phyloP scores from a whole-genome alignment of 208 protist genomes.

The Crithidia mellificae region DNA sequence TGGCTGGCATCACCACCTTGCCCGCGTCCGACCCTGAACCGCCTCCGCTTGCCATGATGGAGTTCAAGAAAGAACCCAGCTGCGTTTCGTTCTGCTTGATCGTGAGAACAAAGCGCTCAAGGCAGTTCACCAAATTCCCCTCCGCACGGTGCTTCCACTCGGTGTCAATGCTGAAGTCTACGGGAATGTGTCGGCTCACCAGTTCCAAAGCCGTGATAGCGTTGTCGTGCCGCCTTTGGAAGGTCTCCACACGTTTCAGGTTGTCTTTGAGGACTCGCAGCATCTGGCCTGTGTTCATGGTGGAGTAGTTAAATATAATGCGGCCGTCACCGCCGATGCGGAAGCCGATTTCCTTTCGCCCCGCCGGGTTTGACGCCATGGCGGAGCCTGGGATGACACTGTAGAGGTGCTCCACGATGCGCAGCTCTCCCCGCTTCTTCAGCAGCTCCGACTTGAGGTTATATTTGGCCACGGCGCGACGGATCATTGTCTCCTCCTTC shows the following conservation, averaged over 20 bases:
- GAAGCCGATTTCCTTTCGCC: slow-evolving; percentile 73
- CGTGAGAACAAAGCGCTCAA: slow-evolving; percentile 62
- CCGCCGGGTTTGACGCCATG: slow-evolving; percentile 9
- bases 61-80: slow-evolving; percentile 54
- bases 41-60: slow-evolving; percentile 28
- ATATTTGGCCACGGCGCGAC: slow-evolving; percentile 71
- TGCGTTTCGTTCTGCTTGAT: slow-evolving; percentile 68
- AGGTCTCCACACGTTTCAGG: slow-evolving; percentile 56
- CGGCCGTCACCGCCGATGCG: slow-evolving; percentile 71
- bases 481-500: slow-evolving; percentile 75
- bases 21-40: slow-evolving; percentile 11
- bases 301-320: slow-evolving; percentile 58
- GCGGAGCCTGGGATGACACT: slow-evolving; percentile 36
- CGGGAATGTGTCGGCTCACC: slow-evolving; percentile 67
- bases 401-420: slow-evolving; percentile 51
- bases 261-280: slow-evolving; percentile 81
- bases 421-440: slow-evolving; percentile 66
- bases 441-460: slow-evolving; percentile 73
- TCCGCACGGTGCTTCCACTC: slow-evolving; percentile 80
- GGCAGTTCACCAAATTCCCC: slow-evolving; percentile 52
- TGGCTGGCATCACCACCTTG: slow-evolving; percentile 23
- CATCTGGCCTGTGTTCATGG: slow-evolving; percentile 79
- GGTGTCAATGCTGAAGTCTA: slow-evolving; percentile 84
- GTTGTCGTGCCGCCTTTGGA: slow-evolving; percentile 59
- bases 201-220: slow-evolving; percentile 62